Base-by-base conservation (phyloP, 2,329 filamentous ascomycete species). In the Capronia americana region DNA sequence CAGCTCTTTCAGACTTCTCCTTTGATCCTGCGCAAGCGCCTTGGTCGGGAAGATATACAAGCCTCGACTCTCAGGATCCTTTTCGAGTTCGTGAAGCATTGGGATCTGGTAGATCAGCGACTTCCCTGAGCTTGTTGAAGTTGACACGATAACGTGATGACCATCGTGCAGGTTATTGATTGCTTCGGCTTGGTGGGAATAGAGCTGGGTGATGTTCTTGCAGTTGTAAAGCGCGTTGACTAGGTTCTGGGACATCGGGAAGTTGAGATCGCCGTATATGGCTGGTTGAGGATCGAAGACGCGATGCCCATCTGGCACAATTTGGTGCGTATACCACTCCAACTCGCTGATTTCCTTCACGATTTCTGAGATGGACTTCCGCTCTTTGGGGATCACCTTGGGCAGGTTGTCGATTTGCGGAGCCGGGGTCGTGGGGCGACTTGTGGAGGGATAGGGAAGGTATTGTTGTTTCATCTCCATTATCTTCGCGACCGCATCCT, bases 21-120 rank as follows among this genome's bases (percentile, higher is more conserved):
- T 88, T 77, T 99, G 95, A 77, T 99, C 95, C 76, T 99, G 95
- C 0, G 95, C 94, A 17, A 99, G 81, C 1, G 95, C 95, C 79
- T 99, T 99, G 0, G 95, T 99, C 0, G 95, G 95, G 68, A 99
- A 99, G 41, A 99, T 97, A 76, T 97, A 98, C 89, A 99, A 92
- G 2, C 95, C 95, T 72, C 95, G 85, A 8, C 92, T 91, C 63
- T 89, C 83, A 1, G 79, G 81, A 73, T 98, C 91, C 60, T 87
- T 83, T 77, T 99, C 94, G 1, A 99, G 81, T 57, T 92, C 90
- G 75, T 96, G 88, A 11, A 99, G 80, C 53, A 99, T 92, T 0
- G 95, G 95, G 17, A 99, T 85, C 74, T 99, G 95, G 75, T 98
- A 99, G 68, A 99, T 97, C n/a, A 99, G 81, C 5, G 93, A 97